These are phyloP conservation scores for Baorangia bicolor DNA, from an alignment of 768 basidiomycete species.

Conservation along the genomic window DNA sequence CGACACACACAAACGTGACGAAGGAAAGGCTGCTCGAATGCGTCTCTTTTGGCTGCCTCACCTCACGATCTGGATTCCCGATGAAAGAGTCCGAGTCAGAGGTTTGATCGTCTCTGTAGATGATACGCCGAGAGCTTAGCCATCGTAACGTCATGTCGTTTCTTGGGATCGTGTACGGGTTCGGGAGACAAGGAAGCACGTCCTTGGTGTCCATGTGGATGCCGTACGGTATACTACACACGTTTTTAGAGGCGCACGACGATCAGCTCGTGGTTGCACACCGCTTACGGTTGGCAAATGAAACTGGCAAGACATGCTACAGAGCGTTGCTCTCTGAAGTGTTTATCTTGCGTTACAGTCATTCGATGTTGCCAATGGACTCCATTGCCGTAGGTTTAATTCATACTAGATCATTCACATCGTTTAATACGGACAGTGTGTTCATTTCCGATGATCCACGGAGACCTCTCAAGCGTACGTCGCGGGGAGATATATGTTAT, in stretches of 20 bases:
- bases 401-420: not conserved
- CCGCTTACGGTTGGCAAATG: slow-evolving; percentile 7
- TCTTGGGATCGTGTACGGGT: slow-evolving; percentile 1
- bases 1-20: not conserved
- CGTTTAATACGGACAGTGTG: not conserved
- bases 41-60: not conserved
- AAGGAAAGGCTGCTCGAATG: not conserved
- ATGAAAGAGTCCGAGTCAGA: not conserved
- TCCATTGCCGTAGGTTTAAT: not conserved
- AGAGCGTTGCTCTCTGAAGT: not conserved
- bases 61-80: not conserved
- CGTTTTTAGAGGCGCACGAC: not conserved
- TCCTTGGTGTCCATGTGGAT: slow-evolving; percentile 12
- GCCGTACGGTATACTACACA: slow-evolving; percentile 2
- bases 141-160: slow-evolving; percentile 6
- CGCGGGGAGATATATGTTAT: not conserved
- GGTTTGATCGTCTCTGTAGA: not conserved
- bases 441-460: slow-evolving; percentile 12
- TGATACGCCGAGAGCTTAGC: slow-evolving; percentile 2
- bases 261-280: not conserved
- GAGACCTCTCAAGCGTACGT: slow-evolving; percentile 6
- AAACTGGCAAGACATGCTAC: not conserved
- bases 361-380: slow-evolving; percentile 7
- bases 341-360: not conserved
- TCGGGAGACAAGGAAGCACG: slow-evolving; percentile 1